Base-by-base conservation (phyloP, 306 rosid genomes). In the Corylus heterophylla region DNA sequence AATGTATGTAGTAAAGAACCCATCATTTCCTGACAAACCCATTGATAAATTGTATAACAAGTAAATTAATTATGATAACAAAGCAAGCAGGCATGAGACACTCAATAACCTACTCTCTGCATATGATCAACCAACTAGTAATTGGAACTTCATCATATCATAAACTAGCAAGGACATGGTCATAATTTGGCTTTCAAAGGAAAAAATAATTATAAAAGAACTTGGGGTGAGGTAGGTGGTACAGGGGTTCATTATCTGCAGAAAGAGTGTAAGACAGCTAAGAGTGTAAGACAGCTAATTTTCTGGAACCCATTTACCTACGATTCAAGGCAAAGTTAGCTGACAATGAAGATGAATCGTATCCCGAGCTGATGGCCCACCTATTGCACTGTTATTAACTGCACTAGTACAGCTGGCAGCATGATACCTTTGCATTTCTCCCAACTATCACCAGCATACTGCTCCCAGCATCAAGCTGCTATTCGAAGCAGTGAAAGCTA, bases 381-480 rank as follows among this genome's bases (percentile, higher is more conserved):
- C 92, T 78, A 89, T 79, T 64, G 89, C 80, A 85, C 80, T 87
- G 89, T 87, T 90, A 74, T 89, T 90, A 83, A 94, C 94, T 92
- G 98, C 97, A 94, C 97, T 82, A 89, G 92, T 81, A 92, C 94
- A 88, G 92, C 94, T 79, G 77, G 91, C 83, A 88, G 86, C 79
- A 87, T 87, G 97, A 92, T 88, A 86, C 97, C 94, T 88, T 76
- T 90, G 97, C 97, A 94, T 94, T 86, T 88, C 94, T 90, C 87
- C 93, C 74, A 84, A 88, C 91, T 89, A 87, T 90, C 81, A 87
- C 86, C 94, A 69, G 97, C 97, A 94, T 92, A 88, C 93, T 94
- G 85, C 91, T 84, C 92, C 84, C 89, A 84, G 93, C 97, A 88
- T 90, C 84, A 84, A 83, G 86, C 85, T 74, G 72, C 85, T 83